A percentile compares a stretch with the other conserved stretches of the same genome.
These are phyloP conservation scores for Kwoniella sp. DNA, from an alignment of 768 basidiomycete genomes.

Conservation along the genomic window DNA sequence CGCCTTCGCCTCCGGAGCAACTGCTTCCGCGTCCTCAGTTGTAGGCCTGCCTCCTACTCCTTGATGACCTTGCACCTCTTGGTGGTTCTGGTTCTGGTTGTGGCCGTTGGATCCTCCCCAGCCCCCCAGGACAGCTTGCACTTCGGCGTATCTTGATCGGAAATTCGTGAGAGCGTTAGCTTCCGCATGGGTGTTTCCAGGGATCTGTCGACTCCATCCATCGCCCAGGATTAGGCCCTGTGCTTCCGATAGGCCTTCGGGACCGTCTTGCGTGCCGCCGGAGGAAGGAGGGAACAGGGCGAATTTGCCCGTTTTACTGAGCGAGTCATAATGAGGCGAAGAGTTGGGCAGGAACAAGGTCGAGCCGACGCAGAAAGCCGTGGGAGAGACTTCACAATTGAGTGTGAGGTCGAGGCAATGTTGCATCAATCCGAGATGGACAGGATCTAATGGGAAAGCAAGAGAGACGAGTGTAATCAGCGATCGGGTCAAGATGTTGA, in stretches of 20 bases:
- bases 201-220: conserved; percentile 85
- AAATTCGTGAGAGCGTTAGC: conserved; percentile 86
- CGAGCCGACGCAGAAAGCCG: conserved; percentile 54
- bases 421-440: conserved; percentile 45
- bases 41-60: neutral
- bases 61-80: neutral
- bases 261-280: neutral
- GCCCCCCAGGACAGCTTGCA: conserved; percentile 19
- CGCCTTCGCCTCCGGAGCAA: conserved; percentile 7
- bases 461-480: too few species aligned
- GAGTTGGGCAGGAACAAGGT: conserved; percentile 49
- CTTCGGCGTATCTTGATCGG: conserved; percentile 53
- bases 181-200: conserved; percentile 95
- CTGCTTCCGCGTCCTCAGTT: neutral
- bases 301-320: conserved; percentile 34
- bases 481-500: conserved; percentile 5
- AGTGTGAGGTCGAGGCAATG: conserved; percentile 48
- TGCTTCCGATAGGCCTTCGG: neutral
- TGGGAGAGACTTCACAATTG: conserved; percentile 43
- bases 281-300: conserved; percentile 22
- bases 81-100: neutral
- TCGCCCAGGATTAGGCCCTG: conserved; percentile 66
- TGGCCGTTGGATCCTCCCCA: conserved; percentile 5
- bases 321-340: conserved; percentile 23
- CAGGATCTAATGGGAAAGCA: conserved; percentile 30